These are phyloP conservation scores for Prunus dulcis DNA, from an alignment of 306 rosid species.

Conservation along the genomic window DNA sequence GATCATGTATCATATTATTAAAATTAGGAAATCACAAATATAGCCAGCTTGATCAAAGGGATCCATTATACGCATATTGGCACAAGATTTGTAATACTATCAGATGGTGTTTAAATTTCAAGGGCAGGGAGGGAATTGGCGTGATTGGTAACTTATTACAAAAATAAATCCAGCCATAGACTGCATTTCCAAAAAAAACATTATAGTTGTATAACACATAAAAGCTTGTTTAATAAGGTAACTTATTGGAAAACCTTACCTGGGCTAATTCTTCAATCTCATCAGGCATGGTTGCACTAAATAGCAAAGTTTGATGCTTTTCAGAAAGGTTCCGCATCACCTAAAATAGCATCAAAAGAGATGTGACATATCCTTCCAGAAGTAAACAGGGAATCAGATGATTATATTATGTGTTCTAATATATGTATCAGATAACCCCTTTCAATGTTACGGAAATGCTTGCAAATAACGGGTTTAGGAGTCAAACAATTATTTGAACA, in stretches of 20 bases:
- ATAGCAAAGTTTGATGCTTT: conserved; percentile 79
- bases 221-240: background rate
- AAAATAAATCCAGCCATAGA: background rate
- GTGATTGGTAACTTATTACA: background rate
- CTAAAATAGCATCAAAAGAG: conserved; percentile 35
- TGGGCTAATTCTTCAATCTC: conserved; percentile 83
- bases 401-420: too few species aligned
- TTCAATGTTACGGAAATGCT: background rate
- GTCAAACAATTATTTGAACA: background rate
- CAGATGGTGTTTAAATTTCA: background rate
- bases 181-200: background rate
- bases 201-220: background rate
- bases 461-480: background rate
- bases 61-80: background rate
- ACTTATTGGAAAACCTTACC: conserved; percentile 37
- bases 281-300: conserved; percentile 90
- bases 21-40: background rate
- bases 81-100: background rate
- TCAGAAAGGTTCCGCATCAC: conserved; percentile 74
- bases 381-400: background rate
- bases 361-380: conserved; percentile 14
- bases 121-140: background rate
- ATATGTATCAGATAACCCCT: background rate
- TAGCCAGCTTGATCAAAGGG: background rate
- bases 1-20: background rate